Conservation (phyloP, 1,284 basidiomycete genomes). For the Cutaneotrichosporon arboriforme region DNA sequence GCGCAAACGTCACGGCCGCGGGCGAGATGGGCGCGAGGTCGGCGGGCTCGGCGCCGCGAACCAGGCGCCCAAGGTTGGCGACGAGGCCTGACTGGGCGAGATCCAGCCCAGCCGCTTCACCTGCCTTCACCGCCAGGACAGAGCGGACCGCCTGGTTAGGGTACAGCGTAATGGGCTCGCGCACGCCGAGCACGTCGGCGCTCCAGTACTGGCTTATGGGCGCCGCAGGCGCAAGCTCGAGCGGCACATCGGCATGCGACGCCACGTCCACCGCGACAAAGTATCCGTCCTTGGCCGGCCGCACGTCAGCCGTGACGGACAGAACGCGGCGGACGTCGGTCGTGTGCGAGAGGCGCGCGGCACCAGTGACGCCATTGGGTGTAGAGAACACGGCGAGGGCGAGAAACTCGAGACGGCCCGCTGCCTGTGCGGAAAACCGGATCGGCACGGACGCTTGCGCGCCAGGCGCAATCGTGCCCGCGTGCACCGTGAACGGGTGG, state of each 20-base stretch:
- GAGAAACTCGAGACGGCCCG: conserved; percentile 26
- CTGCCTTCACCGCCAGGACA: conserved; percentile 11
- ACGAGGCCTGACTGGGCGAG: conserved; percentile 23
- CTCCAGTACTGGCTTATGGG: conserved; percentile 11
- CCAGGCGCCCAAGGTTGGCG: conserved; percentile 24
- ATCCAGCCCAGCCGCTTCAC: conserved; percentile 5
- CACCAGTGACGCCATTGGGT: conserved; percentile 12
- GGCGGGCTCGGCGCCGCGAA: conserved; percentile 19
- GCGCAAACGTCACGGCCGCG: background rate
- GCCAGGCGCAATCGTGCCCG: conserved; percentile 23
- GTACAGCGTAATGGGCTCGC: conserved; percentile 3
- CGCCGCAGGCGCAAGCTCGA: conserved; percentile 2
- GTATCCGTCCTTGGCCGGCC: conserved; percentile 7
- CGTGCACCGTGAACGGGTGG: conserved; percentile 12
- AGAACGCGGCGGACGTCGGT: conserved; percentile 19
- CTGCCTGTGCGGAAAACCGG: conserved; percentile 11
- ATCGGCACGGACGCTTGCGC: conserved; percentile 23
- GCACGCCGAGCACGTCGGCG: background rate
- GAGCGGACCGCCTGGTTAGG: conserved; percentile 33
- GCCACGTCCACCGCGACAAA: conserved; percentile 8
- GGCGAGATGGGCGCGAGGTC: conserved; percentile 7
- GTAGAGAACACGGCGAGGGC: conserved; percentile 25
- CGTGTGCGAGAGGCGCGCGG: conserved; percentile 14
- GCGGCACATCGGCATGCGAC: conserved; percentile 8
- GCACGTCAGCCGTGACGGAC: conserved; percentile 3